Conservation (phyloP, 768 basidiomycete species). For the Chalciporus piperatus region DNA sequence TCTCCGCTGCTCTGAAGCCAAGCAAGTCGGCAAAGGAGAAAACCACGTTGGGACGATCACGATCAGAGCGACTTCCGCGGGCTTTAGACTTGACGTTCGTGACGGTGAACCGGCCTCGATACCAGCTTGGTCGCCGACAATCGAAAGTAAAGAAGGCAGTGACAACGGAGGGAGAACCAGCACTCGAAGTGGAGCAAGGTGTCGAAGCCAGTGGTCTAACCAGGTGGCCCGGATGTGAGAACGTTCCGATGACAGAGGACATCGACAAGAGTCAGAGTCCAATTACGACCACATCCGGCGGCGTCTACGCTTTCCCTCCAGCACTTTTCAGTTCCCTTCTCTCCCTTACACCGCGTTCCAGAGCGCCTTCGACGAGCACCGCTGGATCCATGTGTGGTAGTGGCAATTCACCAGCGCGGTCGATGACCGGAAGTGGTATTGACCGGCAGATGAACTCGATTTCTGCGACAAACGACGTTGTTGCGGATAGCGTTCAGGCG, state of each 20-base stretch:
- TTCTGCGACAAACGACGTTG: background rate
- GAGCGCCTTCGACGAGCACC: conserved; percentile 24
- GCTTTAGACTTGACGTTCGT: conserved; percentile 21
- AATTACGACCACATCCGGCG: background rate
- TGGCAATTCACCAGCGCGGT: background rate
- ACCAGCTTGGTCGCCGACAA: conserved; percentile 15
- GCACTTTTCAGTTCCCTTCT: conserved; percentile 9
- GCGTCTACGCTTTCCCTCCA: conserved; percentile 5
- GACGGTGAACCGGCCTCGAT: conserved; percentile 21
- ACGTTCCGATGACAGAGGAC: background rate
- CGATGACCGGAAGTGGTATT: background rate
- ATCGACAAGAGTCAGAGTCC: too few species aligned
- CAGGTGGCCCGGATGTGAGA: background rate
- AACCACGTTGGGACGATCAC: conserved; percentile 19
- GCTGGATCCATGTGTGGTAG: conserved; percentile 7
- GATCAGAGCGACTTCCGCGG: conserved; percentile 22
- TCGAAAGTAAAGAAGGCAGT: conserved; percentile 2
- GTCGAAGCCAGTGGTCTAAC: background rate
- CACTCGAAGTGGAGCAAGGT: background rate
- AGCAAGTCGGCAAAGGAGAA: background rate
- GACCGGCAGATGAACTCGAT: background rate
- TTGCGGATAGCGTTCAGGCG: conserved; percentile 14
- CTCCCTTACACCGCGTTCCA: conserved; percentile 5
- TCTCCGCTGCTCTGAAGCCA: background rate
- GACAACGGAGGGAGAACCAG: background rate